These are phyloP conservation scores for Citrus maxima DNA, from an alignment of 345 rosid species.

Conservation along the genomic window DNA sequence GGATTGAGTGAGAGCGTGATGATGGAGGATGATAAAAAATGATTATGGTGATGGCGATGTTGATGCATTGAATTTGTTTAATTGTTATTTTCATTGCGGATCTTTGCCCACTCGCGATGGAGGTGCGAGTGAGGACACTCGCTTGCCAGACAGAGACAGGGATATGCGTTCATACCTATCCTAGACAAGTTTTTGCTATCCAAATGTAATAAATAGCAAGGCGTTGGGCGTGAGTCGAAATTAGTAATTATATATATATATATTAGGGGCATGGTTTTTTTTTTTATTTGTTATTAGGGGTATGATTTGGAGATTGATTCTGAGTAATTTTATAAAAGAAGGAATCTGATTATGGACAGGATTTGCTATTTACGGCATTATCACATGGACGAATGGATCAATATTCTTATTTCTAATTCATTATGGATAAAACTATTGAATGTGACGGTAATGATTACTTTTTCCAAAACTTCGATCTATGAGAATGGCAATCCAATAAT, in stretches of 20 bases:
- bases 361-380: neutral
- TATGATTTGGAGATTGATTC: neutral
- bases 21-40: slow-evolving; percentile 1
- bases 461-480: neutral
- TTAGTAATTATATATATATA: no score
- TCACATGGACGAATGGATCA: neutral
- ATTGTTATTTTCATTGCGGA: neutral
- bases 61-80: neutral
- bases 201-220: neutral
- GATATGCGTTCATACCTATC: neutral
- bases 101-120: neutral
- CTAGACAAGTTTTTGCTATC: neutral
- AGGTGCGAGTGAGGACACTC: neutral
- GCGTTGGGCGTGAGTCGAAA: neutral
- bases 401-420: neutral
- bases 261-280: neutral
- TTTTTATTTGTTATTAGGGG: neutral
- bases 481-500: neutral
- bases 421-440: no score
- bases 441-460: neutral
- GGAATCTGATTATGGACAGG: neutral
- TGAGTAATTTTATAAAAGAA: neutral
- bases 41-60: slow-evolving; percentile 12
- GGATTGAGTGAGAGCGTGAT: neutral
- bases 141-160: neutral